A percentile compares a stretch with the other conserved stretches of the same genome.
Conservation (phyloP, 495 filamentous ascomycete genomes). For the Bryoglossum gracile region DNA sequence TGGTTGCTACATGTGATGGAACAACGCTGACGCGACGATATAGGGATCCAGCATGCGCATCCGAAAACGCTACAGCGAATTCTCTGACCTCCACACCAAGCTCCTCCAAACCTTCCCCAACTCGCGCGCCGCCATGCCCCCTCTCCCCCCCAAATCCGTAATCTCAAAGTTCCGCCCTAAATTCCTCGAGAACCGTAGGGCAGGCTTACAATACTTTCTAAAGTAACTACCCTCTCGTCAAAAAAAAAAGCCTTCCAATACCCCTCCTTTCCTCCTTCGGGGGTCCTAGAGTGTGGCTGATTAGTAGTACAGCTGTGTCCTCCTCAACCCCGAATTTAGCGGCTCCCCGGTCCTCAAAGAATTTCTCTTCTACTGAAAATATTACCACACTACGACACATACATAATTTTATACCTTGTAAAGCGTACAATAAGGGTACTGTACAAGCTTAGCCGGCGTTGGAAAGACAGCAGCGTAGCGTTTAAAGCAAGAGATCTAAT, state of each 20-base stretch:
- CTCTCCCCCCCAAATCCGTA: slow-evolving; percentile 48
- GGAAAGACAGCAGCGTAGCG: no score
- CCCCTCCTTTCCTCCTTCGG: no score
- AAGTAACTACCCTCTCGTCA: slow-evolving; percentile 34
- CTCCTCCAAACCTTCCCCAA: slow-evolving; percentile 46
- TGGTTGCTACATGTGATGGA: no score
- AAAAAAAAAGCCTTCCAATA: no score
- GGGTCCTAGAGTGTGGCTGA: background rate
- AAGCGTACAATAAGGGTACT: no score
- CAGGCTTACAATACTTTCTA: slow-evolving; percentile 48
- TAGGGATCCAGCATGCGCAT: slow-evolving; percentile 48
- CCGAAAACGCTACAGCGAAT: slow-evolving; percentile 52
- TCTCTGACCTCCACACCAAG: slow-evolving; percentile 42
- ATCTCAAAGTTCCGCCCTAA: slow-evolving; percentile 44
- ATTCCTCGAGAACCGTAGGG: slow-evolving; percentile 46
- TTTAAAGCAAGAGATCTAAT: no score
- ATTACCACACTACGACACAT: no score
- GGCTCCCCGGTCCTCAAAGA: slow-evolving; percentile 49
- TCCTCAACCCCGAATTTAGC: slow-evolving; percentile 51
- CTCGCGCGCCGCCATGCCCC: slow-evolving; percentile 47
- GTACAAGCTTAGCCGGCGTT: no score
- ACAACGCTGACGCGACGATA: background rate
- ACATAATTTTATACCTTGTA: no score
- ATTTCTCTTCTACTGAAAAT: slow-evolving; percentile 45
- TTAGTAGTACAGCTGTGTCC: slow-evolving; percentile 37